A percentile compares a stretch with the other conserved stretches of the same genome.
Evolutionary conservation across 192 early-diverging fungal species (phyloP).

Genomic region (Entomortierella parvispora): DNA sequence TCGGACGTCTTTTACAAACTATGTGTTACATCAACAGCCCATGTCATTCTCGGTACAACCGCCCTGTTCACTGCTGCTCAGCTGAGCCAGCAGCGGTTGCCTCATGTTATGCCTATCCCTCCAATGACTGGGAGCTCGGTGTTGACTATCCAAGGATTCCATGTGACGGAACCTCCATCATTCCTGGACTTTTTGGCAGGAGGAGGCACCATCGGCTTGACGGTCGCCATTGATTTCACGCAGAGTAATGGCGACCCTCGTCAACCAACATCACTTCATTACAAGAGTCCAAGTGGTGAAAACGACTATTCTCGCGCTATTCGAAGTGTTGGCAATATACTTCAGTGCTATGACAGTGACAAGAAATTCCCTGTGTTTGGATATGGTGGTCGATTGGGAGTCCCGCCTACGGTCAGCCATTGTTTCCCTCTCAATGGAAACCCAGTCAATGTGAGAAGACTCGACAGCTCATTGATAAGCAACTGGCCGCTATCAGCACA

Average conservation of each 20-base stretch:
- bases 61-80: conserved; percentile 17
- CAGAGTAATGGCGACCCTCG: conserved; percentile 59
- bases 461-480: neutral
- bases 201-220: conserved; percentile 56
- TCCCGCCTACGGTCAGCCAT: conserved; percentile 56
- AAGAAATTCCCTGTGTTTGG: conserved; percentile 62
- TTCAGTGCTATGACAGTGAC: conserved; percentile 64
- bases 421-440: conserved; percentile 59
- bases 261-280: conserved; percentile 58
- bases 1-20: too few relatives aligned
- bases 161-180: conserved; percentile 32
- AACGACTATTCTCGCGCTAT: conserved; percentile 66
- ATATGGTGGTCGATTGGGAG: conserved; percentile 61
- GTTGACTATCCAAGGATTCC: conserved; percentile 22
- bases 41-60: conserved; percentile 25
- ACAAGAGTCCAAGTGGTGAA: conserved; percentile 23
- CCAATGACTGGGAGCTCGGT: conserved; percentile 29
- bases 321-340: conserved; percentile 56
- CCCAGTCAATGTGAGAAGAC: conserved; percentile 27
- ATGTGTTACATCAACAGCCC: conserved; percentile 1
- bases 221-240: conserved; percentile 67
- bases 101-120: conserved; percentile 29
- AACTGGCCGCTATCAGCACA: neutral
- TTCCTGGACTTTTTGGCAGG: conserved; percentile 66
- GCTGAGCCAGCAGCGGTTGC: conserved; percentile 18